These are phyloP conservation scores for Trichosporon sp. DNA, from an alignment of 1,284 basidiomycete genomes.

Conservation along the genomic window DNA sequence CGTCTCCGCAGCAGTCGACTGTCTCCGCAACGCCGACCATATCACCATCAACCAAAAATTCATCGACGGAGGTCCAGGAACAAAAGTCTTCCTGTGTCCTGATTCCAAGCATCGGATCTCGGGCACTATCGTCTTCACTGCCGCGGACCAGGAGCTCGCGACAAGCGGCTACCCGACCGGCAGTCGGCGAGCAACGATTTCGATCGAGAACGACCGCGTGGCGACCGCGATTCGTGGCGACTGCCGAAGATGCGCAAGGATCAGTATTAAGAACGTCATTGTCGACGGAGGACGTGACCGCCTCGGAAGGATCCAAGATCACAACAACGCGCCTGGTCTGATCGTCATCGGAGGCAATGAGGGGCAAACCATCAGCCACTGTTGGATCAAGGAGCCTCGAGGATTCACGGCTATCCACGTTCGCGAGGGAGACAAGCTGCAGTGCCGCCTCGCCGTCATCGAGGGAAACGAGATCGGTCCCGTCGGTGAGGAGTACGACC, in stretches of 20 bases:
- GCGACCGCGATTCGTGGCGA: constrained; percentile 55
- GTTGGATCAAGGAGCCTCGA: constrained; percentile 49
- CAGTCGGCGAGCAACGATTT: constrained; percentile 54
- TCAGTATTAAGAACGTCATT: constrained; percentile 49
- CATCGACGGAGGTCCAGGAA: constrained; percentile 55
- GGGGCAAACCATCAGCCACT: constrained; percentile 50
- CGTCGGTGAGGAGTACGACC: constrained; percentile 56
- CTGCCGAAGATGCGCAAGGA: constrained; percentile 56
- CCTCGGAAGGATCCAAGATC: constrained; percentile 44
- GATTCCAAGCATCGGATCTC: constrained; percentile 54
- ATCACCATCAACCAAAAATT: constrained; percentile 51
- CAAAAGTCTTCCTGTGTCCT: constrained; percentile 58
- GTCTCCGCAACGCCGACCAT: constrained; percentile 50
- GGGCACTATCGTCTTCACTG: constrained; percentile 58
- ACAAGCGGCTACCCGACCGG: constrained; percentile 58
- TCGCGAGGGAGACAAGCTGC: constrained; percentile 55
- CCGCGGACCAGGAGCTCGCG: constrained; percentile 58
- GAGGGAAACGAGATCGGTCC: constrained; percentile 56
- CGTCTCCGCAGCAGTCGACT: constrained; percentile 33
- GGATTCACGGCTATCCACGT: constrained; percentile 57
- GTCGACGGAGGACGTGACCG: constrained; percentile 52
- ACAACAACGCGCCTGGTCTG: constrained; percentile 42
- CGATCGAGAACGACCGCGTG: constrained; percentile 46
- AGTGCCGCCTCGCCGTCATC: constrained; percentile 51
- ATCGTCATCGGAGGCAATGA: constrained; percentile 56